phyloP scores from a whole-genome alignment of 1,139 yeast species.

The Scheffersomyces stambukii region DNA sequence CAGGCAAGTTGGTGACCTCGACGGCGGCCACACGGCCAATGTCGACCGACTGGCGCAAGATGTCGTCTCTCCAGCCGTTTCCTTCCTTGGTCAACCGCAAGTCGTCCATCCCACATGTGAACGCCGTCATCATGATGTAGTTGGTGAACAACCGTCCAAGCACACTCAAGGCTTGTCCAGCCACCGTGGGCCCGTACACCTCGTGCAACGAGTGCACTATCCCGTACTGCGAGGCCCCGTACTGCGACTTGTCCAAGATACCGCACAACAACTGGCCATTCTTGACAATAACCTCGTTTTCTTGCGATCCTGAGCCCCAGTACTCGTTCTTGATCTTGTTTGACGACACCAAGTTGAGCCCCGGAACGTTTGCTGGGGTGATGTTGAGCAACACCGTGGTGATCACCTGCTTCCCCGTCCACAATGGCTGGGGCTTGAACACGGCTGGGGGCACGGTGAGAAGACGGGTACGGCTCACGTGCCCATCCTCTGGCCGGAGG shows the following conservation, averaged over 20 bases:
- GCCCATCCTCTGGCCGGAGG: constrained; percentile 98
- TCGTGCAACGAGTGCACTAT: constrained; percentile 95
- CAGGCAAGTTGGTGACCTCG: constrained; percentile 84
- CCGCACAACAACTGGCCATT: constrained; percentile 90
- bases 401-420: constrained; percentile 99
- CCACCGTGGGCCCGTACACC: constrained; percentile 86
- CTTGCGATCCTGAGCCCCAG: constrained; percentile 84
- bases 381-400: constrained; percentile 86
- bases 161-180: constrained; percentile 86
- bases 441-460: constrained; percentile 88
- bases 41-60: constrained; percentile 70
- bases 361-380: constrained; percentile 84
- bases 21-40: constrained; percentile 90
- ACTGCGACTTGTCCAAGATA: constrained; percentile 94
- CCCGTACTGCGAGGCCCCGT: constrained; percentile 98
- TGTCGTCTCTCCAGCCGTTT: constrained; percentile 81
- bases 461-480: constrained; percentile 68
- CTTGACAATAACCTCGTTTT: constrained; percentile 79
- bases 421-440: constrained; percentile 78
- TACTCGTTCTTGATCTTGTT: constrained; percentile 93
- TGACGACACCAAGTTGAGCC: constrained; percentile 75
- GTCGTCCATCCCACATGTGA: constrained; percentile 99
- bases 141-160: constrained; percentile 93
- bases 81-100: constrained; percentile 89
- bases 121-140: constrained; percentile 87